Evolutionary conservation across 2,329 filamentous ascomycete species (phyloP).

Genomic region (Gliomastix tumulicola): DNA sequence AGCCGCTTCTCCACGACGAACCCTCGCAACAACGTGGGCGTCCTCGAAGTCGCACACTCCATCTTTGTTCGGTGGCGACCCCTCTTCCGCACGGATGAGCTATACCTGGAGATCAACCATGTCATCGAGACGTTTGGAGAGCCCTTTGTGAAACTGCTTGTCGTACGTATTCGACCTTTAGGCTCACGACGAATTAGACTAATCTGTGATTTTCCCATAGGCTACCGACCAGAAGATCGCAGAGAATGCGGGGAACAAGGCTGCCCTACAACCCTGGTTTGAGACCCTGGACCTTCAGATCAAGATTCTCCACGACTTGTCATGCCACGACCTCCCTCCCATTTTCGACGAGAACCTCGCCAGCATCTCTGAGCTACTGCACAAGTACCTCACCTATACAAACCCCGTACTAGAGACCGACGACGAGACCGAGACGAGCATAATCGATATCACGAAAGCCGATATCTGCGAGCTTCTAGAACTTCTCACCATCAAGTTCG

Average conservation of each 20-base stretch:
- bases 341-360: conserved; percentile 86
- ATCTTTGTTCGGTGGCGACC: conserved; percentile 97
- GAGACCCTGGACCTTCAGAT: conserved; percentile 81
- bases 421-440: conserved; percentile 83
- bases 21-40: conserved; percentile 81
- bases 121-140: conserved; percentile 79
- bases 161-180: conserved; percentile 45
- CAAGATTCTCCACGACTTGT: conserved; percentile 92
- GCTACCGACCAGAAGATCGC: conserved; percentile 67
- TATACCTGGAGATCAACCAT: conserved; percentile 95
- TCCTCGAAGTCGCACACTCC: conserved; percentile 94
- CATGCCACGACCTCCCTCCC: conserved; percentile 92
- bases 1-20: conserved; percentile 78
- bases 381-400: conserved; percentile 89
- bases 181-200: no score
- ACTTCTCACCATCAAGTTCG: conserved; percentile 89
- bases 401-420: conserved; percentile 77
- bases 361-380: conserved; percentile 69
- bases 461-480: conserved; percentile 89
- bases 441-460: conserved; percentile 80
- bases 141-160: conserved; percentile 75
- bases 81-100: conserved; percentile 83
- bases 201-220: conserved; percentile 19
- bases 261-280: conserved; percentile 69
- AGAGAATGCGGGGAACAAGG: conserved; percentile 68